Evolutionary conservation across 371 early-diverging fungal species (phyloP).

Genomic region (Mucor velutinosus): DNA sequence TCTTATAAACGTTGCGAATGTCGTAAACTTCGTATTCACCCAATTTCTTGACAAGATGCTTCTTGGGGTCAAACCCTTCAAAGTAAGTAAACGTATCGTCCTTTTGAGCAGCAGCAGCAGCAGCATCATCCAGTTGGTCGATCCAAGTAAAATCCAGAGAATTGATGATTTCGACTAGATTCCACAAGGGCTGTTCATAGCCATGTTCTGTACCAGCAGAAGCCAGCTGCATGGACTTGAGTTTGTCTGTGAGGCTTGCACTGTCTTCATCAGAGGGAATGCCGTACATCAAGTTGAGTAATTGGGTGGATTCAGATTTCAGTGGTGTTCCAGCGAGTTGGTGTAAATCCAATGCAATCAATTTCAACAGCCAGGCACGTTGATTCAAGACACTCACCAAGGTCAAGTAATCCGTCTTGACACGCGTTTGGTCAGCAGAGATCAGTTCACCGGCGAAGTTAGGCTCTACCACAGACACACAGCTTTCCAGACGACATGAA

Average conservation of each 20-base stretch:
- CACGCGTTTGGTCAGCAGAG: constrained; percentile 14
- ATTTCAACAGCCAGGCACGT: constrained; percentile 83
- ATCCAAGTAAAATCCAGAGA: constrained; percentile 56
- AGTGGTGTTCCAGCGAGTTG: constrained; percentile 12
- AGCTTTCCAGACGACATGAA: constrained; percentile 26
- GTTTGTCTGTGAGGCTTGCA: background rate
- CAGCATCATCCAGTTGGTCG: constrained; percentile 28
- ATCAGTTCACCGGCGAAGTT: constrained; percentile 19
- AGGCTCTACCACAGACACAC: constrained; percentile 9
- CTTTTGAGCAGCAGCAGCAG: background rate
- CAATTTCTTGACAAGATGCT: constrained; percentile 7
- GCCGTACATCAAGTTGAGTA: constrained; percentile 22
- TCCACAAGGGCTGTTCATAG: constrained; percentile 50
- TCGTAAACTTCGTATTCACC: constrained; percentile 60
- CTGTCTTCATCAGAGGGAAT: constrained; percentile 14
- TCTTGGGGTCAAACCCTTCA: constrained; percentile 19
- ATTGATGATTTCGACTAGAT: constrained; percentile 50
- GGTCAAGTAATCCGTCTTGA: constrained; percentile 47
- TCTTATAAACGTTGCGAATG: constrained; percentile 55
- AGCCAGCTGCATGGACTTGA: background rate
- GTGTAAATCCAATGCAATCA: constrained; percentile 82
- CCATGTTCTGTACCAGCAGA: background rate
- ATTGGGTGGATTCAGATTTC: constrained; percentile 22
- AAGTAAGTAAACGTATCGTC: background rate
- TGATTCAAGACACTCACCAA: constrained; percentile 71